Percentiles rank a stretch among this genome's conserved stretches.
Evolutionary conservation across 2,329 filamentous ascomycete species (phyloP).

Genomic region (Parasarocladium wereldwijsianum): DNA sequence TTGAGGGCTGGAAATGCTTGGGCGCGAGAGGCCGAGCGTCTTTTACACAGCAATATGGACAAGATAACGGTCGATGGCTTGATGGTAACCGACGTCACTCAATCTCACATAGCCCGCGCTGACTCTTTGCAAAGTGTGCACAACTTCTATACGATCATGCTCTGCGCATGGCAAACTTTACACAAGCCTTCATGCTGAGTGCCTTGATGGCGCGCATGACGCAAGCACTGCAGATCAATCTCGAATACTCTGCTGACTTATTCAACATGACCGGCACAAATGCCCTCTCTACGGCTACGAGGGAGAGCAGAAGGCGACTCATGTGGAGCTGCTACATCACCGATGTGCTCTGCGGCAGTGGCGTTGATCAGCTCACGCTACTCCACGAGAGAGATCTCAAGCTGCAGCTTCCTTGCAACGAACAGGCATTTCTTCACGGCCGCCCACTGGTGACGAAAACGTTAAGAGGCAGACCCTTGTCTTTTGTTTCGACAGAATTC

Average conservation of each 20-base stretch:
- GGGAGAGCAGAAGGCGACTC: constrained; percentile 22
- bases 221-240: constrained; percentile 24
- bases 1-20: constrained; percentile 20
- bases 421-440: constrained; percentile 24
- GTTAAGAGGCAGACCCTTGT: constrained; percentile 22
- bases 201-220: constrained; percentile 25
- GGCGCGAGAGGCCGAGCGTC: constrained; percentile 21
- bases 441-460: constrained; percentile 25
- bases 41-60: constrained; percentile 22
- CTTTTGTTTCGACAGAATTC: constrained; percentile 21
- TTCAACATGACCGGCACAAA: constrained; percentile 16
- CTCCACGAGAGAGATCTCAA: constrained; percentile 25
- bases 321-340: constrained; percentile 28
- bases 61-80: constrained; percentile 22
- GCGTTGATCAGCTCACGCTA: constrained; percentile 22
- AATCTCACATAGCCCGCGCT: too few relatives aligned
- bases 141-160: constrained; percentile 24
- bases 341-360: constrained; percentile 24
- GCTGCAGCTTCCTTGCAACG: constrained; percentile 24
- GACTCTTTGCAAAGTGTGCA: background rate
- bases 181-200: constrained; percentile 24
- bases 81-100: constrained; percentile 16
- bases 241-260: constrained; percentile 21
- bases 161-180: constrained; percentile 23
- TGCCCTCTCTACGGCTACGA: constrained; percentile 18